Conservation (phyloP, 2,329 filamentous ascomycete species). For the Sporothrix luriei region DNA sequence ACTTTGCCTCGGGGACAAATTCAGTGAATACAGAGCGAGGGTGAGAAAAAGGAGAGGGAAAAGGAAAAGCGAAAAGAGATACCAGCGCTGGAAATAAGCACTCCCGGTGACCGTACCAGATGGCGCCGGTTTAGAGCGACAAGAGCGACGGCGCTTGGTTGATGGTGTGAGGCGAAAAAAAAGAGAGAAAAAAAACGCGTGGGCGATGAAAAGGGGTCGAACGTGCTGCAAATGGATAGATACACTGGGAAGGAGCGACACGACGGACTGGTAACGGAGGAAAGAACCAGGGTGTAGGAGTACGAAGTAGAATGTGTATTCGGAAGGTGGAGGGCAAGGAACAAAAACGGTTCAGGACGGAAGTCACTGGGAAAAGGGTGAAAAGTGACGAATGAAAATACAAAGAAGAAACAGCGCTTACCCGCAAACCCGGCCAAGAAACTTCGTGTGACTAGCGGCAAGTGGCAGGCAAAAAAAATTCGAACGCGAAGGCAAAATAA, state of each 20-base stretch:
- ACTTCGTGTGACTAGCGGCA: constrained; percentile 27
- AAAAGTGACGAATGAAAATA: not conserved
- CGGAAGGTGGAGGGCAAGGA: not conserved
- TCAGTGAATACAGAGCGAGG: constrained; percentile 15
- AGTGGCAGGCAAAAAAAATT: constrained; percentile 26
- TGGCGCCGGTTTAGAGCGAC: constrained; percentile 3
- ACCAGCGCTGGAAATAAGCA: constrained; percentile 24
- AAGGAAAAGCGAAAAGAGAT: constrained; percentile 25
- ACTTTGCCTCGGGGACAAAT: constrained; percentile 3
- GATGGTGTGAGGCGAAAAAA: constrained; percentile 26
- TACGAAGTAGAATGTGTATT: not conserved
- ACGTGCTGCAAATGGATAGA: not conserved
- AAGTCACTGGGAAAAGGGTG: not conserved
- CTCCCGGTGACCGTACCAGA: constrained; percentile 3
- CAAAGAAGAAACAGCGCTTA: constrained; percentile 23
- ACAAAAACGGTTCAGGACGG: not conserved
- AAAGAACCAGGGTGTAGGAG: not conserved
- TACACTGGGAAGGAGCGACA: too few relatives aligned
- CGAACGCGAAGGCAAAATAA: constrained; percentile 24
- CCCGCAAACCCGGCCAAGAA: constrained; percentile 25
- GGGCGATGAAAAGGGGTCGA: not conserved
- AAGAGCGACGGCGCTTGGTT: constrained; percentile 16
- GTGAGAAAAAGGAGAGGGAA: constrained; percentile 18
- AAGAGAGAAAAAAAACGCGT: constrained; percentile 21
- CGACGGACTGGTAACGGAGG: not conserved